Evolutionary conservation across 2,329 filamentous ascomycete species (phyloP).

Genomic region (Penicillium sp.): DNA sequence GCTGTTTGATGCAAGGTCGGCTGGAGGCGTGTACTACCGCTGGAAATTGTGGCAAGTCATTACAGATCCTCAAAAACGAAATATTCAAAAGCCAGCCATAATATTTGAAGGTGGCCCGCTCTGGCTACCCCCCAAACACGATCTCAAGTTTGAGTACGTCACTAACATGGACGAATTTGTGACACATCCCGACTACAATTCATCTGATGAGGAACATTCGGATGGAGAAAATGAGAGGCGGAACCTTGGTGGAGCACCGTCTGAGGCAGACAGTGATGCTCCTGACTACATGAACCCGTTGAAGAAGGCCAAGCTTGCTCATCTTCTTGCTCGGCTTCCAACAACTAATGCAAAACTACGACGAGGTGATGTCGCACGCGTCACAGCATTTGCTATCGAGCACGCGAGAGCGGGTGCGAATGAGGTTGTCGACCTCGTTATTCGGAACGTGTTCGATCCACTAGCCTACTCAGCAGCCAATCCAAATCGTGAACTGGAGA

Average conservation of each 20-base stretch:
- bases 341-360: conserved; percentile 70
- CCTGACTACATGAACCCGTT: conserved; percentile 74
- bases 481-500: conserved; percentile 46
- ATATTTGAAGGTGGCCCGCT: conserved; percentile 74
- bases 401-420: conserved; percentile 82
- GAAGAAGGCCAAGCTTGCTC: conserved; percentile 78
- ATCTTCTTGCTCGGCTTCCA: conserved; percentile 79
- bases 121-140: conserved; percentile 73
- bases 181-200: conserved; percentile 81
- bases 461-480: conserved; percentile 72
- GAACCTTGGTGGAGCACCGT: conserved; percentile 42
- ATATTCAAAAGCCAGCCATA: conserved; percentile 50
- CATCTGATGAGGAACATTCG: conserved; percentile 76
- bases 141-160: conserved; percentile 76
- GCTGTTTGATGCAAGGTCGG: conserved; percentile 81
- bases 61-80: conserved; percentile 57
- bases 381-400: conserved; percentile 84
- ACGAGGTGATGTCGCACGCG: conserved; percentile 79
- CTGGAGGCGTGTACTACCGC: conserved; percentile 84
- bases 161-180: conserved; percentile 76
- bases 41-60: conserved; percentile 87
- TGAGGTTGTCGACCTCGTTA: conserved; percentile 86
- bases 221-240: conserved; percentile 47
- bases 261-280: conserved; percentile 47
- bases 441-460: conserved; percentile 76